phyloP scores from a whole-genome alignment of 2,329 filamentous ascomycete genomes.

The Ascochyta koolunga region DNA sequence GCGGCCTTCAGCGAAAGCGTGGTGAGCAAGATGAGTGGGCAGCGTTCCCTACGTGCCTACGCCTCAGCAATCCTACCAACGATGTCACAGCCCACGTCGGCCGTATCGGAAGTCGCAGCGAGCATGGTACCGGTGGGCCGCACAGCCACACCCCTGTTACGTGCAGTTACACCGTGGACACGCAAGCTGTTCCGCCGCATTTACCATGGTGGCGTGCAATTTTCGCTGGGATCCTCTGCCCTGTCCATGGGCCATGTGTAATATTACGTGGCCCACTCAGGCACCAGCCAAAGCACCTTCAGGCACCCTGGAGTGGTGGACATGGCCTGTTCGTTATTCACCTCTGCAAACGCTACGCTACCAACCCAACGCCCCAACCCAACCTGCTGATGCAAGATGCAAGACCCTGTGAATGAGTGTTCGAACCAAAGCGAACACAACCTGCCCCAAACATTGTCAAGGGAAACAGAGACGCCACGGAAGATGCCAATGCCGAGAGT shows the following conservation, averaged over 20 bases:
- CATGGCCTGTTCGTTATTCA: conserved; percentile 22
- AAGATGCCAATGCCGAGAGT: conserved; percentile 37
- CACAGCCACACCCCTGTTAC: conserved; percentile 26
- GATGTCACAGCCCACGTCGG: conserved; percentile 28
- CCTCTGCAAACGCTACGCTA: conserved; percentile 20
- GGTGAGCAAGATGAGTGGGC: conserved; percentile 15
- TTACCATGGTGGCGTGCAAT: neutral
- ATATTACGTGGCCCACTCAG: conserved; percentile 29
- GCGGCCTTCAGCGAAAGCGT: conserved; percentile 7
- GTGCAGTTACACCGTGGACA: conserved; percentile 20
- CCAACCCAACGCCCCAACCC: conserved; percentile 18
- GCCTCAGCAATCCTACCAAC: conserved; percentile 18
- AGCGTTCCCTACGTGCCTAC: conserved; percentile 8
- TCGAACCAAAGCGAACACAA: conserved; percentile 23
- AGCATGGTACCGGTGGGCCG: conserved; percentile 8
- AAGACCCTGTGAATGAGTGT: conserved; percentile 34
- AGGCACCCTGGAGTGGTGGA: conserved; percentile 16
- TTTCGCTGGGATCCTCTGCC: conserved; percentile 3
- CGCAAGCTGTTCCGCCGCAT: conserved; percentile 24
- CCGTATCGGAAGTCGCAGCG: conserved; percentile 23
- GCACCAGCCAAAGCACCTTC: conserved; percentile 15
- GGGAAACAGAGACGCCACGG: conserved; percentile 33
- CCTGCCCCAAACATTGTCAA: conserved; percentile 20
- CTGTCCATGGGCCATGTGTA: too few relatives aligned
- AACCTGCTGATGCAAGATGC: conserved; percentile 24